Evolutionary conservation across 2,329 filamentous ascomycete genomes (phyloP).

Genomic region (Aspergillus awamori): DNA sequence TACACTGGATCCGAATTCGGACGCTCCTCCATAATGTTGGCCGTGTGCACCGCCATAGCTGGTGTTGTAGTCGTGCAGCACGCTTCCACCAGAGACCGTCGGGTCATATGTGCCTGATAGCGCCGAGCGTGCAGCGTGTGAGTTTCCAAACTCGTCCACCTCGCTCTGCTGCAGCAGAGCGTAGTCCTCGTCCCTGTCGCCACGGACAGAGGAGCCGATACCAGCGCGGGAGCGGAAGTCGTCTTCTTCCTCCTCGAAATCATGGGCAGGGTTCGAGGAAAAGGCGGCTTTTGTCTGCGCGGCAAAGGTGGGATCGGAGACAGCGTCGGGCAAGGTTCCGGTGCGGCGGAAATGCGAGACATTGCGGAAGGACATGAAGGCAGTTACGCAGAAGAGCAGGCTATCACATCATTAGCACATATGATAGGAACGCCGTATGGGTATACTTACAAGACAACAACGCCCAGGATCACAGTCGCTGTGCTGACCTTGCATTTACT

Average conservation of each 20-base stretch:
- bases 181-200: slow-evolving; percentile 54
- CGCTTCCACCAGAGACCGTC: slow-evolving; percentile 35
- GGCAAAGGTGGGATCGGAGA: slow-evolving; percentile 51
- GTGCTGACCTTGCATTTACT: slow-evolving; percentile 61
- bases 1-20: slow-evolving; percentile 25
- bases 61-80: slow-evolving; percentile 47
- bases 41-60: slow-evolving; percentile 46
- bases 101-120: slow-evolving; percentile 46
- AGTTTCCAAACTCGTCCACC: slow-evolving; percentile 45
- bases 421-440: background rate
- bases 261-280: slow-evolving; percentile 49
- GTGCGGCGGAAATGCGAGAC: slow-evolving; percentile 60
- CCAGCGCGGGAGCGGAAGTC: slow-evolving; percentile 46
- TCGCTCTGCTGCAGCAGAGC: slow-evolving; percentile 54
- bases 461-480: slow-evolving; percentile 58
- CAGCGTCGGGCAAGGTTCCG: slow-evolving; percentile 55
- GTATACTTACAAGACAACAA: slow-evolving; percentile 57
- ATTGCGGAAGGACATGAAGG: slow-evolving; percentile 57
- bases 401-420: slow-evolving; percentile 33
- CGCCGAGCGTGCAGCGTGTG: slow-evolving; percentile 35
- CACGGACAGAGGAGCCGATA: slow-evolving; percentile 46
- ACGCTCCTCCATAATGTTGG: slow-evolving; percentile 34
- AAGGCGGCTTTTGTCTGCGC: slow-evolving; percentile 53
- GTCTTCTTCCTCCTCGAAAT: slow-evolving; percentile 50
- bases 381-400: slow-evolving; percentile 57